phyloP scores from a whole-genome alignment of 495 filamentous ascomycete genomes.

The Tetracladium setigerum region DNA sequence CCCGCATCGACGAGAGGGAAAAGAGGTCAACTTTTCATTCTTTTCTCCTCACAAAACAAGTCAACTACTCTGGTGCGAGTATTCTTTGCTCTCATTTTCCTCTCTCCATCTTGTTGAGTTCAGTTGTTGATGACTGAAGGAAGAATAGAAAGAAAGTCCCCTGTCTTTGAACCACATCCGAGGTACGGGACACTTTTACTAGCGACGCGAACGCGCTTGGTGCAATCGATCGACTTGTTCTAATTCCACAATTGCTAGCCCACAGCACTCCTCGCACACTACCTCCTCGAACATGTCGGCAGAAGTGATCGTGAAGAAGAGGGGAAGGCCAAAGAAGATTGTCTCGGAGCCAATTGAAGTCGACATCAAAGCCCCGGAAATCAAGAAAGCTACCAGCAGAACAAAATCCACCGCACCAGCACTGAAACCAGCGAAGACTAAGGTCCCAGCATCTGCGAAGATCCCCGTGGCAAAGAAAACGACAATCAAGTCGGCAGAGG shows the following conservation, averaged over 20 bases:
- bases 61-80: too few species aligned
- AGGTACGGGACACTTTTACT: too few species aligned
- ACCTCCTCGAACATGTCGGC: conserved; percentile 13
- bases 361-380: conserved; percentile 3
- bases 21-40: too few species aligned
- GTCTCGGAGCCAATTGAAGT: conserved; percentile 15
- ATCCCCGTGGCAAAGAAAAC: background rate
- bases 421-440: conserved; percentile 6
- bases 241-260: background rate
- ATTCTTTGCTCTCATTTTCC: too few species aligned
- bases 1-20: too few species aligned
- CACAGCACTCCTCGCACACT: background rate
- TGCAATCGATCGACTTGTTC: too few species aligned
- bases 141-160: too few species aligned
- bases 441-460: conserved; percentile 6
- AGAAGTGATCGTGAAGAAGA: conserved; percentile 17
- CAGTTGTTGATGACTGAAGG: too few species aligned
- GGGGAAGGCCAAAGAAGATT: conserved; percentile 23
- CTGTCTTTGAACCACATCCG: too few species aligned
- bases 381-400: conserved; percentile 10
- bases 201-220: too few species aligned
- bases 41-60: too few species aligned
- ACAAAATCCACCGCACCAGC: conserved; percentile 16
- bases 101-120: too few species aligned
- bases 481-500: background rate